Base-by-base conservation (phyloP, 768 basidiomycete species). In the Collybiopsis confluens region DNA sequence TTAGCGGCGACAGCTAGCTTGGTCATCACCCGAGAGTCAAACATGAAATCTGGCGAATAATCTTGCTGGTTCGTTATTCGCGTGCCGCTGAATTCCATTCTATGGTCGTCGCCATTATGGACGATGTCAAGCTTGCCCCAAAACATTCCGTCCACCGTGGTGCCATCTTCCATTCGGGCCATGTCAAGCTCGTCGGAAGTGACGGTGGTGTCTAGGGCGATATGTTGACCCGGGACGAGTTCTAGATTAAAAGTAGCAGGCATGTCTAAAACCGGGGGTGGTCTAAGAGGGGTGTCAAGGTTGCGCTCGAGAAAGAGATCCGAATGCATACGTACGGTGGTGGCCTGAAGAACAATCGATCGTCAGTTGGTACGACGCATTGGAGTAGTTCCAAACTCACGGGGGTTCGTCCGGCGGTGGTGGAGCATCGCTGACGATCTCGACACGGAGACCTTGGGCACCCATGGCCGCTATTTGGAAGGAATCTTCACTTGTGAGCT, bases 131-230 rank as follows among this genome's bases (percentile, higher is more conserved):
- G 81, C 64, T 92, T 92, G 3, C 91, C 91, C 89, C 88, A 92
- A 70, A 92, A 93, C 68, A 81, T 72, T 37, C 91, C 91, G 45
- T 90, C 91, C 18, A 93, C 91, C 21, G 83, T 73, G 13, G 88
- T 92, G 1, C 90, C 91, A 61, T 93, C 91, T 58, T 92, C 91
- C 86, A 90, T 91, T 46, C 88, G 80, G 2, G 91, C 87, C 91
- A 93, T 92, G 65, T 93, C 91, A 33, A 92, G 78, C 59, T 92
- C 91, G 33, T 88, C 87, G 2, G 91, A 92, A 49, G 80, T 76
- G 30, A 92, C 79, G 16, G 80, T 86, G 2, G 88, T 88, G 59
- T 92, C 91, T 18, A 93, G 77, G 5, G 84, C 88, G 51, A 93
- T 86, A 38, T 81, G 76, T 68, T 90, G 90, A 15, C 90, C 89